Conservation (phyloP, 768 basidiomycete genomes). For the Lactarius hengduanensis region DNA sequence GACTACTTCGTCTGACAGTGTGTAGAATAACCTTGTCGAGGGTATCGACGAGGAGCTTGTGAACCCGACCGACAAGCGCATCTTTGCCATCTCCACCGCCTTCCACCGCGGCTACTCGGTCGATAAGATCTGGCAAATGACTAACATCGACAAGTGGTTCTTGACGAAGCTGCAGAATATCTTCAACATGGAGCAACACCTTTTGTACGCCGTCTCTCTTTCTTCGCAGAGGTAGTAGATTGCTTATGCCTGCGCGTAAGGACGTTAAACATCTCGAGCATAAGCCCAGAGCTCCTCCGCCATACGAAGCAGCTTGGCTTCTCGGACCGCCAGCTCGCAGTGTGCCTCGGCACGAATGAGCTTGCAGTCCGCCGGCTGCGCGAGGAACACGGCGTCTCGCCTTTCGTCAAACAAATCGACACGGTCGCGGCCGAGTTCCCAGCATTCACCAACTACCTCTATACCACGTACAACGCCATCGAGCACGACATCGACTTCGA, state of each 20-base stretch:
- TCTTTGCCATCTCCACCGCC: slow-evolving; percentile 94
- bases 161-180: slow-evolving; percentile 84
- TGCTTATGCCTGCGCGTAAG: slow-evolving; percentile 39
- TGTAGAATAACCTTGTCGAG: slow-evolving; percentile 81
- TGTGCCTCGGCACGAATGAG: slow-evolving; percentile 83
- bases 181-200: slow-evolving; percentile 70
- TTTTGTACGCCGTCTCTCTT: slow-evolving; percentile 55
- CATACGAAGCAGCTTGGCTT: slow-evolving; percentile 94
- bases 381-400: slow-evolving; percentile 76
- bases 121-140: slow-evolving; percentile 97
- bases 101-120: slow-evolving; percentile 92
- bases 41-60: slow-evolving; percentile 90
- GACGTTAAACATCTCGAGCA: slow-evolving; percentile 58
- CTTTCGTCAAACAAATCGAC: slow-evolving; percentile 98
- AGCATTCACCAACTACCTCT: slow-evolving; percentile 97
- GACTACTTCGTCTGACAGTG: not conserved
- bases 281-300: slow-evolving; percentile 61
- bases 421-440: slow-evolving; percentile 99
- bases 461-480: slow-evolving; percentile 96
- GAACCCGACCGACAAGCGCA: slow-evolving; percentile 95
- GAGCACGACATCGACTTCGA: slow-evolving; percentile 89
- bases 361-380: slow-evolving; percentile 89
- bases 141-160: slow-evolving; percentile 99
- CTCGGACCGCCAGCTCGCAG: slow-evolving; percentile 88
- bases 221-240: not conserved